Percentiles rank a stretch among this genome's conserved stretches.
Conservation (phyloP, 352 stramenopile species). For the Phytophthora sansomeana region DNA sequence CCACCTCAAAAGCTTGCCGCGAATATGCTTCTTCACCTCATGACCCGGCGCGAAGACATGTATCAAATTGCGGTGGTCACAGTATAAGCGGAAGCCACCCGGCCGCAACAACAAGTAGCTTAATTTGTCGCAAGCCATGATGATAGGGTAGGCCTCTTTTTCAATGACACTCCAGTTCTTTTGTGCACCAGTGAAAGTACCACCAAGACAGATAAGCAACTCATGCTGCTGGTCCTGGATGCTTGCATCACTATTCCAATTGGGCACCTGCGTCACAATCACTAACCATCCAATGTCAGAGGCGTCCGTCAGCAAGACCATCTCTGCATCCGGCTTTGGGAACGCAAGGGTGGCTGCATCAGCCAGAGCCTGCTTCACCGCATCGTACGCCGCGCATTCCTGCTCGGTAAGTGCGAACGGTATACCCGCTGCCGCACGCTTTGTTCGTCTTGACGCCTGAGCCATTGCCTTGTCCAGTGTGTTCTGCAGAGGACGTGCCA, state of each 20-base stretch:
- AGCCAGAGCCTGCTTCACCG: constrained; percentile 13
- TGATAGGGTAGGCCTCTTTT: constrained; percentile 9
- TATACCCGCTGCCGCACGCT: constrained; percentile 7
- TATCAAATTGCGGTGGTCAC: constrained; percentile 11
- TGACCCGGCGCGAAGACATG: not conserved
- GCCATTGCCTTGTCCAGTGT: not conserved
- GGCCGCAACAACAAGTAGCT: constrained; percentile 12
- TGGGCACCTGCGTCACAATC: too few species aligned
- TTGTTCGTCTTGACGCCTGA: not conserved
- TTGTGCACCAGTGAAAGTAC: too few species aligned
- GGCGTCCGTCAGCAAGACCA: constrained; percentile 6
- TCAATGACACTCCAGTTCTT: too few species aligned
- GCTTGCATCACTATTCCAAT: too few species aligned
- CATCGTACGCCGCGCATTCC: constrained; percentile 6
- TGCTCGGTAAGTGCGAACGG: not conserved
- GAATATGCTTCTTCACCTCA: constrained; percentile 20
- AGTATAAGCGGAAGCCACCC: constrained; percentile 1
- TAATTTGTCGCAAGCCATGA: constrained; percentile 10
- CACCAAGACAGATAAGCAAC: too few species aligned
- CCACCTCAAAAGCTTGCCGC: constrained; percentile 10
- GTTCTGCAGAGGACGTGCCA: too few species aligned
- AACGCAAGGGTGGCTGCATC: constrained; percentile 16
- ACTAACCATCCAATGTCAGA: too few species aligned
- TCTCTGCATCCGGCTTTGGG: constrained; percentile 18
- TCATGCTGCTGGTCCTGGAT: too few species aligned